Conservation (phyloP, 2,329 filamentous ascomycete genomes). For the Fusarium stilboides region DNA sequence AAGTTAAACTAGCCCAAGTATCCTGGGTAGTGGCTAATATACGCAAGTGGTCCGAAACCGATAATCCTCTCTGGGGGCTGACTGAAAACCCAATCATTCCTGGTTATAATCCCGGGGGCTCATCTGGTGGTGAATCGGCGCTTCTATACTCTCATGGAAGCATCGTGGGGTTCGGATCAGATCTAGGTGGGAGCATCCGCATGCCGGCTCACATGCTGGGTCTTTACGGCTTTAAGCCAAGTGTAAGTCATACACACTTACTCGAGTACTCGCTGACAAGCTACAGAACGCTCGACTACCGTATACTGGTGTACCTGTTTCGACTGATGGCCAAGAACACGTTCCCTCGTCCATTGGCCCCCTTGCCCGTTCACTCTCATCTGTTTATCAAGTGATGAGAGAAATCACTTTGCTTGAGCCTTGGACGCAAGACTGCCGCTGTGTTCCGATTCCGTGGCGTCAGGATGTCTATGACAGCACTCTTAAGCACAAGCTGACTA, state of each 20-base stretch:
- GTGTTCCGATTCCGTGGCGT: slow-evolving; percentile 69
- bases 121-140: slow-evolving; percentile 46
- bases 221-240: slow-evolving; percentile 48
- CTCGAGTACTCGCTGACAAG: background rate
- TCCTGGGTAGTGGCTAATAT: accelerated
- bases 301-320: slow-evolving; percentile 71
- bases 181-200: slow-evolving; percentile 50
- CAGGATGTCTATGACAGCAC: slow-evolving; percentile 59
- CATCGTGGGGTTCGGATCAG: slow-evolving; percentile 46
- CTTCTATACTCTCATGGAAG: slow-evolving; percentile 41
- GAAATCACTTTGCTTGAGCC: slow-evolving; percentile 63
- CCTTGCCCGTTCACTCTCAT: slow-evolving; percentile 62
- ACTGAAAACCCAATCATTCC: slow-evolving; percentile 43
- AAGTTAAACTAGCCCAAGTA: accelerated
- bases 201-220: slow-evolving; percentile 49
- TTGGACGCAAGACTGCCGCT: slow-evolving; percentile 69
- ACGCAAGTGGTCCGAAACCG: slow-evolving; percentile 49
- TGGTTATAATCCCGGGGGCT: slow-evolving; percentile 49
- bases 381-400: slow-evolving; percentile 65
- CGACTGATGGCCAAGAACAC: slow-evolving; percentile 75
- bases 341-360: slow-evolving; percentile 75
- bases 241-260: slow-evolving; percentile 20
- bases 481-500: slow-evolving; percentile 61
- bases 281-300: slow-evolving; percentile 69
- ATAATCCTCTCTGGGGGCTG: slow-evolving; percentile 51